Percentiles rank a stretch among this genome's conserved stretches.
Conservation (phyloP, 495 filamentous ascomycete species). For the Melanomma pulvis-pyrius region DNA sequence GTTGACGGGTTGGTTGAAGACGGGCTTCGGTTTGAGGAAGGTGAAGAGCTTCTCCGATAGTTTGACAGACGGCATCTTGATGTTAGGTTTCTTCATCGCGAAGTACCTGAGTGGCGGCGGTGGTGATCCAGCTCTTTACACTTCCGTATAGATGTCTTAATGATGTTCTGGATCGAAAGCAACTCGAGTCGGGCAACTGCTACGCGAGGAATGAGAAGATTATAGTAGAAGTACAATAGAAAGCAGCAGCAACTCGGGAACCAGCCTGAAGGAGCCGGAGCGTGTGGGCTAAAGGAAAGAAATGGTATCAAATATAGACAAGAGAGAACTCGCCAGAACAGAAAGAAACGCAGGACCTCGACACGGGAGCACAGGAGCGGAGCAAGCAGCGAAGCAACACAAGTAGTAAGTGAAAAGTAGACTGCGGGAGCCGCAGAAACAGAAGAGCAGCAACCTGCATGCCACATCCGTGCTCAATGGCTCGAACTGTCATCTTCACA, state of each 20-base stretch:
- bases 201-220: not conserved
- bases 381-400: not conserved
- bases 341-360: not conserved
- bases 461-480: conserved; percentile 5
- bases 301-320: not conserved
- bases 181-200: not conserved
- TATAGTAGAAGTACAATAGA: not conserved
- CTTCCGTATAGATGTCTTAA: not conserved
- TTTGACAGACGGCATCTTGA: conserved; percentile 26
- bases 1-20: conserved; percentile 32
- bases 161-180: too few relatives aligned
- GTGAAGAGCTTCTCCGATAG: not conserved
- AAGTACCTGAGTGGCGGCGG: not conserved
- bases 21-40: conserved; percentile 24
- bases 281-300: not conserved
- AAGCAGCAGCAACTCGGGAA: not conserved
- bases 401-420: conserved; percentile 6
- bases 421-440: not conserved
- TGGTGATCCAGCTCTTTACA: not conserved
- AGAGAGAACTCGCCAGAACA: not conserved
- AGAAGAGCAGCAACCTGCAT: too few relatives aligned
- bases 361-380: not conserved
- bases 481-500: conserved; percentile 28
- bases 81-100: conserved; percentile 16
- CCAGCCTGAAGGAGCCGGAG: conserved; percentile 8